Conservation (phyloP, 1,284 basidiomycete genomes). For the Tilletia horrida region DNA sequence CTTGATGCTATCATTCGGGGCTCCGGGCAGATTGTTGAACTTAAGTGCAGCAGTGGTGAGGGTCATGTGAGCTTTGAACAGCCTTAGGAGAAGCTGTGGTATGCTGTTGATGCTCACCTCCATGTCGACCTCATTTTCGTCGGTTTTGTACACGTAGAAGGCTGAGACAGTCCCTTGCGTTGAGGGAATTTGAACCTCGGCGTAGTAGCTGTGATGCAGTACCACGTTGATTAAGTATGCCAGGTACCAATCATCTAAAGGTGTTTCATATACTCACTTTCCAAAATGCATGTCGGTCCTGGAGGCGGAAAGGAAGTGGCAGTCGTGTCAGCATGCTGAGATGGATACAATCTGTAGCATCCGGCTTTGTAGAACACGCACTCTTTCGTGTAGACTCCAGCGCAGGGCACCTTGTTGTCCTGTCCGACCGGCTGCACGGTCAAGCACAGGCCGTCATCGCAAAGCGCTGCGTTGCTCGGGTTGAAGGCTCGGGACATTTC, state of each 20-base stretch:
- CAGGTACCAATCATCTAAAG: background rate
- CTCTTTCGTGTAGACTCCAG: constrained; percentile 9
- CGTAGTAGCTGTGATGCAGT: constrained; percentile 17
- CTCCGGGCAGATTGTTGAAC: background rate
- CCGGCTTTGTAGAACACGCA: background rate
- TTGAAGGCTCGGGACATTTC: constrained; percentile 1
- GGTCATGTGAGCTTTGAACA: background rate
- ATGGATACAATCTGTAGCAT: background rate
- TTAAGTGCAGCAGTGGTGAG: background rate
- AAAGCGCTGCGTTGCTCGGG: background rate
- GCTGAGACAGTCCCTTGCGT: constrained; percentile 16
- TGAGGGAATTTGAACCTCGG: constrained; percentile 1
- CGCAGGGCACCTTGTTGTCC: constrained; percentile 3
- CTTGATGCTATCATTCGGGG: constrained; percentile 1
- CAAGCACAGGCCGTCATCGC: constrained; percentile 3
- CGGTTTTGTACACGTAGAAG: constrained; percentile 18
- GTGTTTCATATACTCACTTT: background rate
- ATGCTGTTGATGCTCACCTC: background rate
- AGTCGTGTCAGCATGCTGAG: background rate
- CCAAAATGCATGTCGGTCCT: background rate
- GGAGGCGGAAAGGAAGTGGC: background rate
- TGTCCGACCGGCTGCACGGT: background rate
- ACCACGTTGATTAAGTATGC: background rate
- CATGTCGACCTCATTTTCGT: constrained; percentile 16
- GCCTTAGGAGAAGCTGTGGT: background rate